Evolutionary conservation across 2,329 filamentous ascomycete genomes (phyloP).

Genomic region (Penicillium sp.): DNA sequence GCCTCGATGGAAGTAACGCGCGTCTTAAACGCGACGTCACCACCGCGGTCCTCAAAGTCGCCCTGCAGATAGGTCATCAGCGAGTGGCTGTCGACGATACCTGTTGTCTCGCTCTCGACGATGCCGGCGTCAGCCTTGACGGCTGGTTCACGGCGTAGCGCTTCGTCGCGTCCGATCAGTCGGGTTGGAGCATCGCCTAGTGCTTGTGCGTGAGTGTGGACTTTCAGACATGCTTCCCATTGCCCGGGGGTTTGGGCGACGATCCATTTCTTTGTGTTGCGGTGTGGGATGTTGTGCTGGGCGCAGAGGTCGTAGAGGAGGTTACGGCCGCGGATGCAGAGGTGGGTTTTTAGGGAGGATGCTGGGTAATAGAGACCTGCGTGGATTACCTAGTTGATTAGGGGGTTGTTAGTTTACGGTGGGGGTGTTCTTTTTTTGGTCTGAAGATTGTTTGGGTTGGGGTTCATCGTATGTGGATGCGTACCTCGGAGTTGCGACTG

Average conservation of each 20-base stretch:
- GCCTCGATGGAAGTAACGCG: conserved; percentile 62
- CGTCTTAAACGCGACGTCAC: conserved; percentile 69
- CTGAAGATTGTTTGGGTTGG: not conserved
- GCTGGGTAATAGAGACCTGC: conserved; percentile 88
- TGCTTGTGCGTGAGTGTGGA: conserved; percentile 54
- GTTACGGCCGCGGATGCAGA: conserved; percentile 76
- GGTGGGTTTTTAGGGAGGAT: conserved; percentile 71
- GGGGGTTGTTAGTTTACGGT: not conserved
- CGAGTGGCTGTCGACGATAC: conserved; percentile 84
- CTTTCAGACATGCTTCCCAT: conserved; percentile 55
- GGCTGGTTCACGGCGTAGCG: conserved; percentile 65
- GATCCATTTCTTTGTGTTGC: conserved; percentile 87
- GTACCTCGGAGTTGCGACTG: conserved; percentile 80
- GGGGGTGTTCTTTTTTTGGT: not conserved
- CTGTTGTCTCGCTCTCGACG: conserved; percentile 81
- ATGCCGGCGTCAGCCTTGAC: conserved; percentile 71
- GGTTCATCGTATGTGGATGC: not conserved
- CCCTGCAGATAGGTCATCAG: conserved; percentile 80
- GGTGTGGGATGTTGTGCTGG: conserved; percentile 65
- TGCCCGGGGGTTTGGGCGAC: conserved; percentile 79
- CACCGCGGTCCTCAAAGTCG: conserved; percentile 72
- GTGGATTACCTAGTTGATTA: conserved; percentile 73
- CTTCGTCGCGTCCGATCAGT: conserved; percentile 66
- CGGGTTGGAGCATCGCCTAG: conserved; percentile 65
- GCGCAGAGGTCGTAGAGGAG: conserved; percentile 78